A percentile compares a stretch with the other conserved stretches of the same genome.
Evolutionary conservation across 106 monocot genomes (phyloP).

Genomic region (Dendrobium catenatum): DNA sequence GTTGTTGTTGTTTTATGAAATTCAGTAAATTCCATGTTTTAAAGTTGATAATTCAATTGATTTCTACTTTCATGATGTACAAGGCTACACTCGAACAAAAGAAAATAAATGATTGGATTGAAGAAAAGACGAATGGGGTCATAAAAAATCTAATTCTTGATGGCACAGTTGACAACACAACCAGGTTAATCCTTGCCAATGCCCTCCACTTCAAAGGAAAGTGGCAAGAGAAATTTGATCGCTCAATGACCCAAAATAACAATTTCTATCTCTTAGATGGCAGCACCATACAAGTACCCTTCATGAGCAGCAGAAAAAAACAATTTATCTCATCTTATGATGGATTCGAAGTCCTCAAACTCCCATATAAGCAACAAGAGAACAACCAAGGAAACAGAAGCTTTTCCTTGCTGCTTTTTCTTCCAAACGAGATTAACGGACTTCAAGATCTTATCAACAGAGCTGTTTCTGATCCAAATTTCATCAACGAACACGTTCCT

Average conservation of each 20-base stretch:
- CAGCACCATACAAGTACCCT: conserved; percentile 11
- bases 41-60: too few species aligned
- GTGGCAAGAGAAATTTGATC: conserved; percentile 19
- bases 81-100: neutral
- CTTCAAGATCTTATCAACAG: conserved; percentile 6
- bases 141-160: conserved; percentile 17
- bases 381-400: neutral
- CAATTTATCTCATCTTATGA: conserved; percentile 12
- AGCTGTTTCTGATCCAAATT: conserved; percentile 2
- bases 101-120: conserved; percentile 21
- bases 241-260: neutral
- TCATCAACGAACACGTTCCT: conserved; percentile 16
- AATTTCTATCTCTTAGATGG: conserved; percentile 23
- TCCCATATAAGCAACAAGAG: conserved; percentile 10
- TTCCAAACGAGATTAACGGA: conserved; percentile 23
- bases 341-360: conserved; percentile 24
- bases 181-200: conserved; percentile 17
- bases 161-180: neutral
- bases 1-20: too few species aligned
- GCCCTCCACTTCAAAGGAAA: conserved; percentile 33
- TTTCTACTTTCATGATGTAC: neutral
- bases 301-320: conserved; percentile 15
- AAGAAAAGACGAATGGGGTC: conserved; percentile 7
- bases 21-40: too few species aligned
- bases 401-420: conserved; percentile 28